These are phyloP conservation scores for Lipomyces starkeyi DNA, from an alignment of 805 yeast species.

Conservation along the genomic window DNA sequence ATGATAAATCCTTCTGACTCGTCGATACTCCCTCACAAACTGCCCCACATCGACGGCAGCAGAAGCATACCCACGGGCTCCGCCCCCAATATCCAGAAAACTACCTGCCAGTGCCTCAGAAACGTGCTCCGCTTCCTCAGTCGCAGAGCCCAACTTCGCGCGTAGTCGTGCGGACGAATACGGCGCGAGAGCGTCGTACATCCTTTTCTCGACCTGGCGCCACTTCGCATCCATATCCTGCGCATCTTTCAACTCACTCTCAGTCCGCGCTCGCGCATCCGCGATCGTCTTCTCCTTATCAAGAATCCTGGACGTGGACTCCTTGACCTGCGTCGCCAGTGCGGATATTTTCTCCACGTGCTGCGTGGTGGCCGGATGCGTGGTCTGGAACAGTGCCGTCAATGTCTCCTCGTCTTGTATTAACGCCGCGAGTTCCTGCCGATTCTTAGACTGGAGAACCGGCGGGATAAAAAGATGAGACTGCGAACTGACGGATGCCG, in stretches of 20 bases:
- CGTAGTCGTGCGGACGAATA: constrained; percentile 20
- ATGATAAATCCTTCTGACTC: constrained; percentile 53
- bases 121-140: constrained; percentile 45
- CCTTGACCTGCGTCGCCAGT: constrained; percentile 15
- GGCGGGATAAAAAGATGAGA: constrained; percentile 18
- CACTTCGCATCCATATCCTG: constrained; percentile 24
- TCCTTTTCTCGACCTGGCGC: constrained; percentile 26
- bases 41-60: constrained; percentile 44
- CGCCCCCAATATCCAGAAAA: constrained; percentile 39
- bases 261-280: constrained; percentile 15
- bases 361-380: constrained; percentile 24
- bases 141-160: constrained; percentile 22
- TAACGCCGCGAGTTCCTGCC: constrained; percentile 24
- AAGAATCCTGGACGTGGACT: constrained; percentile 18
- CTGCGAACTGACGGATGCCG: background rate
- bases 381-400: constrained; percentile 18
- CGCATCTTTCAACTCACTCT: constrained; percentile 19
- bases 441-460: constrained; percentile 16
- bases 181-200: constrained; percentile 26
- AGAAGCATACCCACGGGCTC: constrained; percentile 36
- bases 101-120: constrained; percentile 48
- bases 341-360: constrained; percentile 17
- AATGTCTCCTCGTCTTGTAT: constrained; percentile 12
- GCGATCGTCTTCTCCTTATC: constrained; percentile 14
- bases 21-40: constrained; percentile 53